Evolutionary conservation across 345 rosid genomes (phyloP), one percentile per base, ranked within the genome.

Genomic region (Alliaria petiolata): DNA sequence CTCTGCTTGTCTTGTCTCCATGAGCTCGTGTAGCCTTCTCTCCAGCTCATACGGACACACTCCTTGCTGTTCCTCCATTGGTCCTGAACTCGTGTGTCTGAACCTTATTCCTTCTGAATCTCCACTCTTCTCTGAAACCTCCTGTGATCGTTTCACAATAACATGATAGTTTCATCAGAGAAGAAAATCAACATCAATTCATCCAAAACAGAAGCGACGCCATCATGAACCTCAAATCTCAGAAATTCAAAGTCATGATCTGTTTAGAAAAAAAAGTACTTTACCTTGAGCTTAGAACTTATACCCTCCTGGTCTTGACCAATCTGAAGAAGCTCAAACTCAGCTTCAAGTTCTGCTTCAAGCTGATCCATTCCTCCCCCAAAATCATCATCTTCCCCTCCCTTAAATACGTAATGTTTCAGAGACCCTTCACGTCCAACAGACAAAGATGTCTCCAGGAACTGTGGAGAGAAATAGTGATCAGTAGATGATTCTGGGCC

Each of bases 301-400:
- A 13, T 6, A 45, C 35, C 66, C 31, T 78, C 90, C 5, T 62
- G 58, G 71, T 81, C 84, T 77, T 86, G 78, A 45, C 81, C 81
- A 66, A 74, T 78, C 71, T 86, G 92, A 66, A 90, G 76, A 55
- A 68, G 82, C 58, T 90, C 83, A 35, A 88, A 77, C 78, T 90
- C 93, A 2, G 79, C 87, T 80, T 87, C 83, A 20, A 93, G 89
- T 79, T 93, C 95, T 8, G 85, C 93, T 80, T 84, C 90, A 25
- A 90, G 90, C 55, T 66, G 79, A 69, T 82, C 81, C 83, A 83
- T 85, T 55, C 80, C 95, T 50, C 82, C 93, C 34, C 71, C 82
- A 1, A 39, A 25, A 76, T 53, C 70, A 76, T 53, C 70, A 4
- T 61, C 56, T 47, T 78, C 81, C 16, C 67, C 80, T 22, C 28